Base-by-base conservation (phyloP, 2,329 filamentous ascomycete genomes). In the Thelonectria olida region DNA sequence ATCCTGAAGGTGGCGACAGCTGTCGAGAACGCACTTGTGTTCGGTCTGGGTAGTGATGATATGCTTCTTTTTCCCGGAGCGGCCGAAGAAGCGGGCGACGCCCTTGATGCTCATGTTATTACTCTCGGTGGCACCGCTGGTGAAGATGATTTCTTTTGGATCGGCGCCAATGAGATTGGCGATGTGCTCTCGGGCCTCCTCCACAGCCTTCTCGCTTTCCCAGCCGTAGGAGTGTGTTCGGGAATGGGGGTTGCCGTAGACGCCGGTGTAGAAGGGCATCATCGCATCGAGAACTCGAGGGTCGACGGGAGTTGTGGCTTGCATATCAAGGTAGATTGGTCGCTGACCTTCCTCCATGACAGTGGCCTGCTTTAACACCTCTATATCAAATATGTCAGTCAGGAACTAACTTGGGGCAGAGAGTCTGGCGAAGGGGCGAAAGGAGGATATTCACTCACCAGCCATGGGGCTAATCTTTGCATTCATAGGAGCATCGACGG, bases 81-180 rank as follows among this genome's bases (percentile, higher is more conserved):
- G 88, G 67, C 93, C 93, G 76, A 97, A 97, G 81, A 99, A 99
- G 65, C 95, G 87, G 19, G 96, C 94, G 8, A 99, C 95, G 66
- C 96, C 96, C 82, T 99, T 99, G 82, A 99, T 93, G 79, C 93
- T 97, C 96, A 99, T 99, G 74, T 99, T 99, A 81, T 99, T 99
- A 76, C 93, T 97, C 82, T 99, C 96, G 0, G 96, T 99, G 15
- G 96, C 96, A 56, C 96, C 96, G 72, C 94, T 97, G 7, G 96
- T 99, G 80, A 99, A 98, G 72, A 99, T 96, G 67, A 99, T 98
- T 77, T 99, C 96, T 80, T 99, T 99, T 6, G 96, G 84, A 76
- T 99, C 93, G 25, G 96, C 96, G 23, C 95, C 95, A 67, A 99
- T 96, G 56, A 99, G 85, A 38, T 85, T 85, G 3, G 96, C 96